Evolutionary conservation across 306 rosid genomes (phyloP).

Genomic region (Castanopsis chinensis): DNA sequence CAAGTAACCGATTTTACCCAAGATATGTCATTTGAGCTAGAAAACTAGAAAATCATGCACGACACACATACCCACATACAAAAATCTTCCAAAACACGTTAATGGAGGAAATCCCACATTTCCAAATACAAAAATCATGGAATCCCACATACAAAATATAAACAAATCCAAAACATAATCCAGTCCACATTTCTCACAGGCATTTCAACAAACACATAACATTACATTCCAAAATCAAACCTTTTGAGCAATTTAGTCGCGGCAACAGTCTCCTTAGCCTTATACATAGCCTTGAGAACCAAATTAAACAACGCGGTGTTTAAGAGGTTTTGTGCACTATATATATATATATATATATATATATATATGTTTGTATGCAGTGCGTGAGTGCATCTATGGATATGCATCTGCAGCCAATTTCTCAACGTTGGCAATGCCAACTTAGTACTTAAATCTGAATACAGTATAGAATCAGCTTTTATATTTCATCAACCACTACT

Average conservation of each 20-base stretch:
- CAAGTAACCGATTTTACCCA: too few relatives aligned
- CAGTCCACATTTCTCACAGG: not conserved
- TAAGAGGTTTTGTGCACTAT: not conserved
- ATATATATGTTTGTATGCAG: not conserved
- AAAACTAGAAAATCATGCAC: too few relatives aligned
- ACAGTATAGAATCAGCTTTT: not conserved
- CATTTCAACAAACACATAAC: not conserved
- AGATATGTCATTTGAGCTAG: not conserved
- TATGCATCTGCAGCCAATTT: not conserved
- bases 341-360: too few relatives aligned
- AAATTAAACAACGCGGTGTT: constrained; percentile 89
- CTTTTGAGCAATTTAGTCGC: constrained; percentile 68
- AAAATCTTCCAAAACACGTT: not conserved
- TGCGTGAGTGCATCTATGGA: not conserved
- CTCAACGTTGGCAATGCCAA: not conserved
- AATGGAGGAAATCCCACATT: too few relatives aligned
- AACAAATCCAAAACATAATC: not conserved
- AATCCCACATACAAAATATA: not conserved
- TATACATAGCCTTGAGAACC: constrained; percentile 78
- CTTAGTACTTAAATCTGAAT: not conserved
- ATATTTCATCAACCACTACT: not conserved
- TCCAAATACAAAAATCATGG: too few relatives aligned
- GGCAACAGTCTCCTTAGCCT: constrained; percentile 53
- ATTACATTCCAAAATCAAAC: constrained; percentile 32
- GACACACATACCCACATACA: not conserved